Evolutionary conservation across 2,329 filamentous ascomycete species (phyloP).

Genomic region (Phialophora expanda): DNA sequence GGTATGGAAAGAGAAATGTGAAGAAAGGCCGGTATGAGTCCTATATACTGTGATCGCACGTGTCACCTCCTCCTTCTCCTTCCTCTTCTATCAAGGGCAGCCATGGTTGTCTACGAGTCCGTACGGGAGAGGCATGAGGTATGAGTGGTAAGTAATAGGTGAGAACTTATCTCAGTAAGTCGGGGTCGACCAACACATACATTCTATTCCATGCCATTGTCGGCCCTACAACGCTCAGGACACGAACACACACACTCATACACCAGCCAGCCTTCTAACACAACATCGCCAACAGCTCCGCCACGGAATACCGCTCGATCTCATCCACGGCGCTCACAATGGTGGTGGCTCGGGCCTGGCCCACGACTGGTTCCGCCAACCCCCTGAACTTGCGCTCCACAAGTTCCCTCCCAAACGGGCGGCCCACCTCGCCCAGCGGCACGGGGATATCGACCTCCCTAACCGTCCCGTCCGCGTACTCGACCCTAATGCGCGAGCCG

Average conservation of each 20-base stretch:
- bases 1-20: not conserved
- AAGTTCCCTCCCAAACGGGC: constrained; percentile 36
- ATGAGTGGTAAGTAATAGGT: not conserved
- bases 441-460: constrained; percentile 32
- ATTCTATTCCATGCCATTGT: not conserved
- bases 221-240: not conserved
- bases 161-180: not conserved
- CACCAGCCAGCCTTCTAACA: not conserved
- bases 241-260: not conserved
- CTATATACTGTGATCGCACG: not conserved
- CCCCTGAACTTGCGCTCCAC: constrained; percentile 37
- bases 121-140: not conserved
- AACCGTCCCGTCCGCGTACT: constrained; percentile 31
- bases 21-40: not conserved
- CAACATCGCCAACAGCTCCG: constrained; percentile 16
- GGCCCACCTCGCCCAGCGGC: constrained; percentile 36
- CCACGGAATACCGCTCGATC: constrained; percentile 33
- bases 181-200: not conserved
- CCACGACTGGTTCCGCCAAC: constrained; percentile 29
- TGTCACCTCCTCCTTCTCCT: not conserved
- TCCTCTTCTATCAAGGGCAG: not conserved
- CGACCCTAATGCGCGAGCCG: constrained; percentile 29
- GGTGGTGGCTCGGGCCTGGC: constrained; percentile 19
- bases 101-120: too few species aligned
- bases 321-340: constrained; percentile 39